Percentiles rank a stretch among this genome's conserved stretches.
phyloP scores from a whole-genome alignment of 2,329 filamentous ascomycete species.

The Fonsecaea multimorphosa region DNA sequence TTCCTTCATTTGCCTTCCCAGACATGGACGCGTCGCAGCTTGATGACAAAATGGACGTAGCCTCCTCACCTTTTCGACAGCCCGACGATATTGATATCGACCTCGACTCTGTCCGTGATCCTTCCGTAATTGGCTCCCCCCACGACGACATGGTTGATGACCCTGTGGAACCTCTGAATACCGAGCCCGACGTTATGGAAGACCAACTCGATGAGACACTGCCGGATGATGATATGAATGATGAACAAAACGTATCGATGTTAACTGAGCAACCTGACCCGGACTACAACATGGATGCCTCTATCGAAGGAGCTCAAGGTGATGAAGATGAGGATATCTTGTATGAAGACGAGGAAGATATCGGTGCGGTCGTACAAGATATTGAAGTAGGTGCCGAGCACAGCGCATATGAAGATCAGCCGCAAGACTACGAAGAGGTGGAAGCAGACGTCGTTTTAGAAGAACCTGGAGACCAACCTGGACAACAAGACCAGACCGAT shows the following conservation, averaged over 20 bases:
- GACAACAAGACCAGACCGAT: constrained; percentile 6
- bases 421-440: constrained; percentile 11
- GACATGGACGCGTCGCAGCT: constrained; percentile 32
- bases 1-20: constrained; percentile 30
- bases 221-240: constrained; percentile 48
- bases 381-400: constrained; percentile 18
- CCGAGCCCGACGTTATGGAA: constrained; percentile 36
- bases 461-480: constrained; percentile 20
- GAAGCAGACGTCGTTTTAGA: constrained; percentile 23
- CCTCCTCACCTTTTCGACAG: constrained; percentile 36
- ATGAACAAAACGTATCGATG: constrained; percentile 40
- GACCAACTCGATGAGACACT: constrained; percentile 47
- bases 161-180: constrained; percentile 41
- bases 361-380: not conserved
- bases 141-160: constrained; percentile 39
- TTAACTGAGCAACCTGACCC: constrained; percentile 28
- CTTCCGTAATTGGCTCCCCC: constrained; percentile 33
- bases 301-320: constrained; percentile 23
- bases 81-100: constrained; percentile 40
- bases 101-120: constrained; percentile 35
- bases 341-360: constrained; percentile 36
- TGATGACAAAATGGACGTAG: constrained; percentile 40
- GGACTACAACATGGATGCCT: constrained; percentile 34
- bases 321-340: constrained; percentile 38
- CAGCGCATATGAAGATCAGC: constrained; percentile 6